These are phyloP conservation scores for Cylindricascospora bacillispora DNA, from an alignment of 1,139 yeast genomes.

Conservation along the genomic window DNA sequence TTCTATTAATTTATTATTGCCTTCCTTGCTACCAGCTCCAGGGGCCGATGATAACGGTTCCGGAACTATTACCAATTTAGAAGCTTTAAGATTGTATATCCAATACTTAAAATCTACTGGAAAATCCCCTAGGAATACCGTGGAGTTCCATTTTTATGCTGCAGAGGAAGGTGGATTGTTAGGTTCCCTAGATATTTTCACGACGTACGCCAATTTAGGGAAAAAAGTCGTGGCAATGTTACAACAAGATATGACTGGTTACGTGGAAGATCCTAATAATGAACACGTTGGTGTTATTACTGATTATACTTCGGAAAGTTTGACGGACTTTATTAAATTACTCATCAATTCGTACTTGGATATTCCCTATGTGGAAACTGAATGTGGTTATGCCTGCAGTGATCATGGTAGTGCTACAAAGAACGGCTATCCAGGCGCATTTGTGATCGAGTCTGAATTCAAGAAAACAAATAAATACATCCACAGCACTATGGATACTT, in stretches of 20 bases:
- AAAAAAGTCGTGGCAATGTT: conserved; percentile 65
- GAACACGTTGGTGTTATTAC: conserved; percentile 72
- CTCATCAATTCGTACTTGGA: conserved; percentile 48
- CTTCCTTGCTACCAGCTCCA: conserved; percentile 64
- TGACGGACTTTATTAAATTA: conserved; percentile 51
- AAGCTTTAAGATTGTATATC: conserved; percentile 54
- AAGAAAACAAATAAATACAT: conserved; percentile 51
- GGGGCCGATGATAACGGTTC: conserved; percentile 96
- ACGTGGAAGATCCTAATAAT: conserved; percentile 43
- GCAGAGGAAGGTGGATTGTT: conserved; percentile 91
- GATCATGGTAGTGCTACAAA: conserved; percentile 83
- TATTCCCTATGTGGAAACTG: conserved; percentile 60
- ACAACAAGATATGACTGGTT: conserved; percentile 96
- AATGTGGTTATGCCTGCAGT: conserved; percentile 87
- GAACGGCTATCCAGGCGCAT: conserved; percentile 73
- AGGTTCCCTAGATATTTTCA: conserved; percentile 74
- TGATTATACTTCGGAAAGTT: conserved; percentile 51
- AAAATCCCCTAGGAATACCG: conserved; percentile 47
- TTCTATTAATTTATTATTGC: conserved; percentile 63
- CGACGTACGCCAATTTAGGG: conserved; percentile 33
- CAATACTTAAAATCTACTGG: conserved; percentile 15
- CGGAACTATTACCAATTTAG: conserved; percentile 70
- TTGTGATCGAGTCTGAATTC: conserved; percentile 68
- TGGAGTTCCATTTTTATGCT: conserved; percentile 88
- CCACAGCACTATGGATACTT: conserved; percentile 68